These are phyloP conservation scores for Acacia crassicarpa DNA, from an alignment of 306 rosid species.

Conservation along the genomic window DNA sequence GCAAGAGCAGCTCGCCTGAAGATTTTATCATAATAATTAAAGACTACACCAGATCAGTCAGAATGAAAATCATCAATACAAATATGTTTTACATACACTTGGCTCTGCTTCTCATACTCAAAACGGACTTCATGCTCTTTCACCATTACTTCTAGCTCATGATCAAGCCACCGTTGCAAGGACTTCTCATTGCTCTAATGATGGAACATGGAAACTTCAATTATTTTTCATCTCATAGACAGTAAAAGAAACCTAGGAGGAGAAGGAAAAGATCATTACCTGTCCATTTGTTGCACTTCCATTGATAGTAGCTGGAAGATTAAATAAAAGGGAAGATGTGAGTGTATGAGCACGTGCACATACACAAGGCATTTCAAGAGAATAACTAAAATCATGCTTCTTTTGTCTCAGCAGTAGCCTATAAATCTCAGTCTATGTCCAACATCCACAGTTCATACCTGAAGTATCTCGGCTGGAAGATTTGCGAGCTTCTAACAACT, in stretches of 20 bases:
- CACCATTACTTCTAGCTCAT: constrained; percentile 97
- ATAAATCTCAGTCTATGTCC: constrained; percentile 13
- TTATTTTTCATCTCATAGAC: constrained; percentile 25
- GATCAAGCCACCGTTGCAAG: constrained; percentile 96
- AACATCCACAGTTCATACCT: constrained; percentile 48
- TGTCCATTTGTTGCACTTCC: constrained; percentile 85
- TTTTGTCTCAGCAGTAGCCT: constrained; percentile 9
- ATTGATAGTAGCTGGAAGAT: constrained; percentile 62
- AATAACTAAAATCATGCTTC: constrained; percentile 24
- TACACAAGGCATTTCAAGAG: constrained; percentile 25
- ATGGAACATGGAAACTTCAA: constrained; percentile 37
- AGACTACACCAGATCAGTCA: constrained; percentile 28
- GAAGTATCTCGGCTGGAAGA: constrained; percentile 81
- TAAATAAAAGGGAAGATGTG: constrained; percentile 29
- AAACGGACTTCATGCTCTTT: constrained; percentile 98
- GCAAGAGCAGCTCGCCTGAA: constrained; percentile 97
- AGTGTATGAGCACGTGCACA: neutral
- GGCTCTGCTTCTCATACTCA: constrained; percentile 98
- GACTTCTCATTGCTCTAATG: constrained; percentile 88
- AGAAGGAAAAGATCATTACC: constrained; percentile 53
- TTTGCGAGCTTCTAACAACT: constrained; percentile 96
- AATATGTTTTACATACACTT: constrained; percentile 69
- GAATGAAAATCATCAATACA: constrained; percentile 16
- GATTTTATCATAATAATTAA: constrained; percentile 35
- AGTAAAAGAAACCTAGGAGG: constrained; percentile 30